phyloP scores from a whole-genome alignment of 345 rosid genomes.

The Trapa bicornis region DNA sequence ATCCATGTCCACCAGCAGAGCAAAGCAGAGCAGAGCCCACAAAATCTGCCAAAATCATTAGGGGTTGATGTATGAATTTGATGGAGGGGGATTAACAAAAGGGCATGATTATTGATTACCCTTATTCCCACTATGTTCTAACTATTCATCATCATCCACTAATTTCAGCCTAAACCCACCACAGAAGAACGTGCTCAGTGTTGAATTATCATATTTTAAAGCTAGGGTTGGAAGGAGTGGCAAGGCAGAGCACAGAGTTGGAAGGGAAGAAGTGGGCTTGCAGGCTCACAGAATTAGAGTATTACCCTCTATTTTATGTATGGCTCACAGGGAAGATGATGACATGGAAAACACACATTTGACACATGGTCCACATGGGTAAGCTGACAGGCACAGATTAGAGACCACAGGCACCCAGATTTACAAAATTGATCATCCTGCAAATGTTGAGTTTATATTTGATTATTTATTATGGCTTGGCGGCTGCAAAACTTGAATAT shows the following conservation, averaged over 20 bases:
- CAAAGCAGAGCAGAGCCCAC: no score
- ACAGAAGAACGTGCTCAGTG: not conserved
- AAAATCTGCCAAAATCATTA: no score
- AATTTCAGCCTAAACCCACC: slow-evolving; percentile 9
- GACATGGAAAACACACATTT: slow-evolving; percentile 1
- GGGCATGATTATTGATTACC: not conserved
- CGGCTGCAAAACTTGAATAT: no score
- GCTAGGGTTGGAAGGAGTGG: no score
- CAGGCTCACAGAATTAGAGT: not conserved
- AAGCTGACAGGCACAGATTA: slow-evolving; percentile 9
- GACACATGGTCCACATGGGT: slow-evolving; percentile 14
- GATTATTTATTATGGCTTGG: no score
- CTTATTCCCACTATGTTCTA: not conserved
- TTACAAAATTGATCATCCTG: not conserved
- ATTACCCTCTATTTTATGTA: not conserved
- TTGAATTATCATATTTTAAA: no score
- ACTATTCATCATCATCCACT: slow-evolving; percentile 6
- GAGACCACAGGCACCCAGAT: slow-evolving; percentile 11
- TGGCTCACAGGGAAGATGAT: not conserved
- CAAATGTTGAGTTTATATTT: no score
- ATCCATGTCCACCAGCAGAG: no score
- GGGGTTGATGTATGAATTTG: no score
- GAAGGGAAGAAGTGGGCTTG: slow-evolving; percentile 9
- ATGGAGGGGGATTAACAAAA: no score
- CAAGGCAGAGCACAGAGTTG: no score